Evolutionary conservation across 345 rosid genomes (phyloP).

Genomic region (Isatis tinctoria): DNA sequence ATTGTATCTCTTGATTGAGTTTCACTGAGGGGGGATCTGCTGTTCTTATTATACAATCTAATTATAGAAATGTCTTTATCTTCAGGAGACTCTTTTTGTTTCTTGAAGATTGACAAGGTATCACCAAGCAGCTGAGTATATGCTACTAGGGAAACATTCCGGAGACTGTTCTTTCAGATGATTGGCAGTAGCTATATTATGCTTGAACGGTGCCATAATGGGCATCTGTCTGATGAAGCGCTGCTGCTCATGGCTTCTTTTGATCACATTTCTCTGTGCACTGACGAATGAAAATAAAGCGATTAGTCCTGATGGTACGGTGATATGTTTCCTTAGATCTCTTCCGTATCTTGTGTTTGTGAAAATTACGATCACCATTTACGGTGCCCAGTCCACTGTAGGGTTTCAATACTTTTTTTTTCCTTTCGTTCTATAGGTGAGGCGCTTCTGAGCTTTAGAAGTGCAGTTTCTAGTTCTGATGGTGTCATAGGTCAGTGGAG

Average conservation of each 20-base stretch:
- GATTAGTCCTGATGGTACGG: constrained; percentile 33
- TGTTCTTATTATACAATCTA: neutral
- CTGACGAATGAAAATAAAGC: constrained; percentile 41
- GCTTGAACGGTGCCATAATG: constrained; percentile 73
- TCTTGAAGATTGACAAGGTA: constrained; percentile 19
- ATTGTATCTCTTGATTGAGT: neutral
- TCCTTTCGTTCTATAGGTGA: constrained; percentile 49
- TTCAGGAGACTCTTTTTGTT: constrained; percentile 29
- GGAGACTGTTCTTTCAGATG: constrained; percentile 63
- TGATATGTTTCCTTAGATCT: constrained; percentile 30
- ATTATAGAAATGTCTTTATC: neutral
- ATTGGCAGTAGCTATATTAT: constrained; percentile 48
- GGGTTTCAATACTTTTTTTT: neutral
- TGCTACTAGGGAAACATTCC: constrained; percentile 40
- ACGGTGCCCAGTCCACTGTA: constrained; percentile 28
- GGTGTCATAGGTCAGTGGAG: constrained; percentile 78
- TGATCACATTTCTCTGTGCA: constrained; percentile 42
- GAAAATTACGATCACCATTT: constrained; percentile 32
- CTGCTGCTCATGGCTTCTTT: constrained; percentile 51
- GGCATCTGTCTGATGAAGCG: constrained; percentile 49
- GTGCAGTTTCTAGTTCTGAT: constrained; percentile 61
- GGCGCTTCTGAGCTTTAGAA: constrained; percentile 77
- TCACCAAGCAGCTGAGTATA: constrained; percentile 36
- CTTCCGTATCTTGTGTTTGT: constrained; percentile 42
- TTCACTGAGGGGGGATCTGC: neutral